phyloP scores from a whole-genome alignment of 2,329 filamentous ascomycete species.

The Fusarium devonianum region DNA sequence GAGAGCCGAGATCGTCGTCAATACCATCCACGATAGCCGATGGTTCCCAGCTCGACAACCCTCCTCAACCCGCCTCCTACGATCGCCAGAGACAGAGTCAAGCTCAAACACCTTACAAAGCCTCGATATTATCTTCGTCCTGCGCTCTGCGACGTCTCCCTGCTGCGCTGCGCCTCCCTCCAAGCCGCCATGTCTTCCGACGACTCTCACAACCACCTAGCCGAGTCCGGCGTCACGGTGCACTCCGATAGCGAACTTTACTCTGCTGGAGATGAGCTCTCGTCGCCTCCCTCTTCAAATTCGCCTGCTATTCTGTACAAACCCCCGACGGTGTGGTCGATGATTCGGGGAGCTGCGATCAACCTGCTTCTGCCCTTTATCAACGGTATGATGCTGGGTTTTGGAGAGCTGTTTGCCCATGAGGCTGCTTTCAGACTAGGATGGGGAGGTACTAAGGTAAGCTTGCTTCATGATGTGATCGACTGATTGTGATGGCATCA shows the following conservation, averaged over 20 bases:
- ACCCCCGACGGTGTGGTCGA: slow-evolving; percentile 84
- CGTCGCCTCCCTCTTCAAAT: slow-evolving; percentile 67
- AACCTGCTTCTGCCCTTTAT: slow-evolving; percentile 95
- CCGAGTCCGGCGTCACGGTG: slow-evolving; percentile 78
- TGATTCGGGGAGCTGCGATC: slow-evolving; percentile 89
- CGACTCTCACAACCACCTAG: slow-evolving; percentile 61
- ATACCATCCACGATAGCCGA: slow-evolving; percentile 30
- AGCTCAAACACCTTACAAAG: background rate
- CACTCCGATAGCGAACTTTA: slow-evolving; percentile 86
- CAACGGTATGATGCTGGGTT: slow-evolving; percentile 97
- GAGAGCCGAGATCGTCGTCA: slow-evolving; percentile 32
- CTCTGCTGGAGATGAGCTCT: slow-evolving; percentile 69
- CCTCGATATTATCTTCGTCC: background rate
- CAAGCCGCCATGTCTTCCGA: slow-evolving; percentile 60
- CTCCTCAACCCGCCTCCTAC: background rate
- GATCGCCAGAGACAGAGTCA: background rate
- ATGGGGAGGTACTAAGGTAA: slow-evolving; percentile 92
- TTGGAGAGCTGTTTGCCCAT: slow-evolving; percentile 95
- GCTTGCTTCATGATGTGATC: background rate
- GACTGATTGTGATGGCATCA: too few relatives aligned
- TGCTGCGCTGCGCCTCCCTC: background rate
- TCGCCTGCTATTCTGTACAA: slow-evolving; percentile 84
- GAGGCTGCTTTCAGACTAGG: slow-evolving; percentile 92
- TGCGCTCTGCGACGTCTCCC: background rate
- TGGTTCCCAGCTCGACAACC: slow-evolving; percentile 16